Evolutionary conservation across 129 eudicot genomes (phyloP).

Genomic region (Flaveria trinervia): DNA sequence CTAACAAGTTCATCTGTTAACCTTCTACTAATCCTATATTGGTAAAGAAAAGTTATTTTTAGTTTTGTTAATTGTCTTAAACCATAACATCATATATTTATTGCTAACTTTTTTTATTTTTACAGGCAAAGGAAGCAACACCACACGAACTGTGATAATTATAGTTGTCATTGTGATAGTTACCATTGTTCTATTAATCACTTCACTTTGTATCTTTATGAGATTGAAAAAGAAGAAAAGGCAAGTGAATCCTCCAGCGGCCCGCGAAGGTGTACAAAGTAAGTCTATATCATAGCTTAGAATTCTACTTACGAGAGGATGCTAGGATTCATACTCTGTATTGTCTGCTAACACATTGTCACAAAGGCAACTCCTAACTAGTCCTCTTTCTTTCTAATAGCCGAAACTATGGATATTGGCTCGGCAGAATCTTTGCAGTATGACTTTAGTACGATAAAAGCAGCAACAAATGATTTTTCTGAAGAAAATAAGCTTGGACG

Average conservation of each 20-base stretch:
- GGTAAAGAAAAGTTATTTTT: background rate
- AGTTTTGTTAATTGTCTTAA: background rate
- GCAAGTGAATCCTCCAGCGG: background rate
- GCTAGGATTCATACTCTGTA: background rate
- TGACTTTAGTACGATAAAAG: background rate
- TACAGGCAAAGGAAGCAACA: background rate
- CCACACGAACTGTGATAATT: background rate
- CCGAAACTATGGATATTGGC: slow-evolving; percentile 9
- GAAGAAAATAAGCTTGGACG: slow-evolving; percentile 3
- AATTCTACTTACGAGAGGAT: background rate
- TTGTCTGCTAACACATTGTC: background rate
- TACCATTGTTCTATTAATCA: background rate
- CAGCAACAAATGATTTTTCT: slow-evolving; percentile 12
- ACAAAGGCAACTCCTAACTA: background rate
- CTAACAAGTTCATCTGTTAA: no score
- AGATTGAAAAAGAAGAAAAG: background rate
- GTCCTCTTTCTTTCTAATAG: background rate
- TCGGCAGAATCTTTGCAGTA: background rate
- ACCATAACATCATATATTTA: background rate
- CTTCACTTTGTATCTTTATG: background rate
- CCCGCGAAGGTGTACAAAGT: background rate
- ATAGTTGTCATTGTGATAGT: background rate
- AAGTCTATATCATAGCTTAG: background rate
- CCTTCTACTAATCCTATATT: no score
- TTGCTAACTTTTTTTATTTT: background rate